Base-by-base conservation (phyloP, 2,329 filamentous ascomycete species). In the Penicillium sp. region DNA sequence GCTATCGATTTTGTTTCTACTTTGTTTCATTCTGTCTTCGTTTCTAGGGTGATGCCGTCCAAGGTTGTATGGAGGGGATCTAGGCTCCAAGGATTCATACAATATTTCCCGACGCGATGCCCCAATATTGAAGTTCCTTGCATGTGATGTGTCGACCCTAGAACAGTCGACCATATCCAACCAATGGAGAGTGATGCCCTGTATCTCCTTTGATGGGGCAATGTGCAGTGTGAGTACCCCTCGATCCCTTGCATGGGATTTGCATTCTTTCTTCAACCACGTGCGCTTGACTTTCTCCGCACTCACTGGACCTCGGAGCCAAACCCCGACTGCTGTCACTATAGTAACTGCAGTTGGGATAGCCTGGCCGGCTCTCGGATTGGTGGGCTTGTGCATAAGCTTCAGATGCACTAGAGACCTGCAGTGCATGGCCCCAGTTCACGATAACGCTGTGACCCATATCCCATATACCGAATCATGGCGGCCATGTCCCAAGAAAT, bases 101-200 rank as follows among this genome's bases (percentile, higher is more conserved):
- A 27, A 32, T 46, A 23, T 43, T 24, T 44, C 48, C 44, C 48
- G 26, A 20, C 11, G 43, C 28, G n/a, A 20, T 13, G n/a, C 47
- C 46, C 6, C 6, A 44, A 48, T 50, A 52, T 51, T 56, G 46
- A 31, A 34, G 29, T 51, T 52, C 57, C 57, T 59, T 59, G 57
- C 57, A 44, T 59, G 35, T 55, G 52, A 52, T 51, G 20, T 48
- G 38, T 56, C 32, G 26, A 48, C 38, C 24, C 23, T 42, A 24
- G 14, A 41, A 20, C 13, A 37, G 10, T 16, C 28, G 6, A 35
- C 14, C 38, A 41, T 9, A 16, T 40, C 22, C 20, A 4, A 37
- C 35, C 35, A 37, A 37, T 11, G 20, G 18, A 24, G 35, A 23
- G 5, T 44, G 23, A 39, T 23, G 14, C 27, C 31, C 42, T 45